phyloP scores from a whole-genome alignment of 164 flowering plant species.

The Protea cynaroides region DNA sequence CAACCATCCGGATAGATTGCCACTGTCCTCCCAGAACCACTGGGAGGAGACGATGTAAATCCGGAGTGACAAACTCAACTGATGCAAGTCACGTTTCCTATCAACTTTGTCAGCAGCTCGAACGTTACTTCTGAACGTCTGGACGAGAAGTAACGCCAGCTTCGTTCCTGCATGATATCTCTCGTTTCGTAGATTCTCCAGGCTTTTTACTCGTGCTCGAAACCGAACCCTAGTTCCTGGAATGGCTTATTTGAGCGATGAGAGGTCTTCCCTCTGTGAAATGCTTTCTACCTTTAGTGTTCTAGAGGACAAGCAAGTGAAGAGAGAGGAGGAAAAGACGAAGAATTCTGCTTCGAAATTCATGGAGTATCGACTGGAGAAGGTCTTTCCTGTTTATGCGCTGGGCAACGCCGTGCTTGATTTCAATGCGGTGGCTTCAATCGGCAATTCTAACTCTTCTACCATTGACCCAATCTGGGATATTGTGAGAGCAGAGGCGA shows the following conservation, averaged over 20 bases:
- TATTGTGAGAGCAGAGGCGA: constrained; percentile 50
- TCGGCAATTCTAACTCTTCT: constrained; percentile 3
- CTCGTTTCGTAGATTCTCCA: not conserved
- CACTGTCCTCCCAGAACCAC: too few species aligned
- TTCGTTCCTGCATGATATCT: not conserved
- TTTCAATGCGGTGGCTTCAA: not conserved
- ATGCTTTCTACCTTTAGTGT: not conserved
- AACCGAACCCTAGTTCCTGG: constrained; percentile 18
- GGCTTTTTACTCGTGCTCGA: constrained; percentile 8
- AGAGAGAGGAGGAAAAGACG: not conserved
- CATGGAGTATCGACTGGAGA: constrained; percentile 34
- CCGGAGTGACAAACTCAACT: too few species aligned
- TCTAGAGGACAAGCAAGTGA: constrained; percentile 1
- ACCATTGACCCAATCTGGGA: constrained; percentile 49
- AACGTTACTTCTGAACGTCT: not conserved
- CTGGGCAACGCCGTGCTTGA: constrained; percentile 28
- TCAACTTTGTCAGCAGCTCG: too few species aligned
- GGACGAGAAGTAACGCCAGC: not conserved
- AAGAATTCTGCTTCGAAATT: constrained; percentile 12
- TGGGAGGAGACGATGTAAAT: too few species aligned
- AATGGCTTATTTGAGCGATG: constrained; percentile 18
- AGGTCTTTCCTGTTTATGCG: constrained; percentile 61
- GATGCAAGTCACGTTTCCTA: too few species aligned
- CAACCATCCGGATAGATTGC: too few species aligned
- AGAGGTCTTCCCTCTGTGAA: constrained; percentile 2